phyloP scores from a whole-genome alignment of 2,329 filamentous ascomycete genomes.

The Calonectria pseudoturangicola region DNA sequence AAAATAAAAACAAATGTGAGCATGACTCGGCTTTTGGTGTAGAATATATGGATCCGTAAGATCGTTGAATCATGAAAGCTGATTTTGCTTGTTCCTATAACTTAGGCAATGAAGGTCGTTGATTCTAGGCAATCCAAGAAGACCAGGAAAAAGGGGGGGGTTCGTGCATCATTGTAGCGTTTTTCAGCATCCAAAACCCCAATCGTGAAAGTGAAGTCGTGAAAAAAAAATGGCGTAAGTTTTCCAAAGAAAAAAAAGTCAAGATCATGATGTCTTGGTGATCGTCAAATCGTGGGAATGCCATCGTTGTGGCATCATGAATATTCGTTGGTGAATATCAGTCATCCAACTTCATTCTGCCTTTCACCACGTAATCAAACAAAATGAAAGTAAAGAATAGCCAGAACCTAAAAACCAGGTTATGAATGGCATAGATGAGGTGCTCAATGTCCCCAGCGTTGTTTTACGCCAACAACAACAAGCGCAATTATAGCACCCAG shows the following conservation, averaged over 20 bases:
- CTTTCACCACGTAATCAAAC: conserved; percentile 41
- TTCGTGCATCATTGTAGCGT: conserved; percentile 36
- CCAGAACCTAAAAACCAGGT: not conserved
- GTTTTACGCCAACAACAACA: conserved; percentile 70
- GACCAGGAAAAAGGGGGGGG: not conserved
- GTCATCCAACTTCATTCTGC: conserved; percentile 41
- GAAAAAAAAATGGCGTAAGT: conserved; percentile 21
- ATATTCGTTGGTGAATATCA: conserved; percentile 34
- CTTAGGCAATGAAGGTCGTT: conserved; percentile 39
- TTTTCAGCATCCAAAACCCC: conserved; percentile 17
- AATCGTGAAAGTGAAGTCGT: conserved; percentile 37
- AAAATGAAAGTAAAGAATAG: not conserved
- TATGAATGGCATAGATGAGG: not conserved
- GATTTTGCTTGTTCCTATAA: conserved; percentile 2
- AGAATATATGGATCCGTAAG: conserved; percentile 30
- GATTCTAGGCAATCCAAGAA: conserved; percentile 17
- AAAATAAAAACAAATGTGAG: conserved; percentile 26
- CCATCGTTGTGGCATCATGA: conserved; percentile 43
- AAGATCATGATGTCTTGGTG: conserved; percentile 51
- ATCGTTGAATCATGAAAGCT: conserved; percentile 50
- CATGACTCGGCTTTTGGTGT: conserved; percentile 25
- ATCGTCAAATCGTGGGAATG: conserved; percentile 54
- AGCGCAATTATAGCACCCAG: conserved; percentile 71
- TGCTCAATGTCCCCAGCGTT: conserved; percentile 65
- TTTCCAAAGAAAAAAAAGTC: conserved; percentile 25